Conservation (phyloP, 2,329 filamentous ascomycete species). For the Clonostachys chloroleuca region DNA sequence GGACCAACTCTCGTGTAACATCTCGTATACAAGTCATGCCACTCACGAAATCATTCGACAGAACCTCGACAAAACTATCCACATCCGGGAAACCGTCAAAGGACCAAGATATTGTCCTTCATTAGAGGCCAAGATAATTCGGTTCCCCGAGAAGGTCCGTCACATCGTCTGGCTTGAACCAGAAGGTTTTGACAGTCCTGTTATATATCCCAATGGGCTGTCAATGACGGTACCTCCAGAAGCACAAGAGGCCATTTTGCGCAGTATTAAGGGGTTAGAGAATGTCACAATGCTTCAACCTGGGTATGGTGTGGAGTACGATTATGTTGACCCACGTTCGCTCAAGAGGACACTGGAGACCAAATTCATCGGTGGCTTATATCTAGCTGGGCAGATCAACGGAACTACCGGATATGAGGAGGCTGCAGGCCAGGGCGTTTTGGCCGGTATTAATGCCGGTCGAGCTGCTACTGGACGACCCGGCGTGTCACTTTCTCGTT, state of each 20-base stretch:
- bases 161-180: conserved; percentile 98
- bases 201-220: conserved; percentile 94
- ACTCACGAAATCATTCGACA: conserved; percentile 80
- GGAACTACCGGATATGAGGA: conserved; percentile 98
- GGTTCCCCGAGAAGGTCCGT: conserved; percentile 72
- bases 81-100: conserved; percentile 92
- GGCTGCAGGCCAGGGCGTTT: conserved; percentile 85
- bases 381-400: conserved; percentile 94
- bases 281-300: conserved; percentile 88
- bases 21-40: conserved; percentile 79
- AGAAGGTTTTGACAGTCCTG: conserved; percentile 84
- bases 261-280: conserved; percentile 83
- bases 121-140: conserved; percentile 87
- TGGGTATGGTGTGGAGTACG: conserved; percentile 96
- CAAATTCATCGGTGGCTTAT: conserved; percentile 84
- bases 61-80: conserved; percentile 93
- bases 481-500: conserved; percentile 67
- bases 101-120: conserved; percentile 95
- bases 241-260: conserved; percentile 80
- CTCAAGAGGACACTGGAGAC: conserved; percentile 89
- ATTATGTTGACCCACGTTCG: conserved; percentile 92
- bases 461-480: conserved; percentile 65
- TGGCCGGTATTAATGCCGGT: conserved; percentile 93
- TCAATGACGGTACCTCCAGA: conserved; percentile 94
- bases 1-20: conserved; percentile 80